Base-by-base conservation (phyloP, 108 stramenopile genomes). In the Pseudonitzschia delicatissima region DNA sequence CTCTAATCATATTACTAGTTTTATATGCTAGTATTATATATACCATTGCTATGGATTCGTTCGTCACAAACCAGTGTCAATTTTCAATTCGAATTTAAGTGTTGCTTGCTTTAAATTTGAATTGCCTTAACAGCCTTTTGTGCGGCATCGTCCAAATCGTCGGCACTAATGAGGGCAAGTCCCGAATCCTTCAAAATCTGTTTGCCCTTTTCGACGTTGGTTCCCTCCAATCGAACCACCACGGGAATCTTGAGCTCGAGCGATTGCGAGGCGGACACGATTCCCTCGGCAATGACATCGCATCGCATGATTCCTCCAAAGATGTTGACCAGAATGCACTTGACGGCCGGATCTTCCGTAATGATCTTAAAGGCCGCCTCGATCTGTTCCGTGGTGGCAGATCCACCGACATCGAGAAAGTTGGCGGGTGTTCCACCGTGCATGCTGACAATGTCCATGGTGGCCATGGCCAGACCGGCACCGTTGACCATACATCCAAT, bases 401-500 rank as follows among this genome's bases (percentile, higher is more conserved):
- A 73, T 6, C 86, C 83, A 4, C 86, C 89, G 12, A 94, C 93
- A 69, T 92, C 89, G 33, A 94, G 61, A 66, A 94, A 90, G 82
- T 90, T 90, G 26, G 90, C 93, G 4, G 93, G 87, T 21, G 74
- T 57, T 15, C 88, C 89, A 5, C 90, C 93, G 63, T 88, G 75
- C 57, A 88, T 77, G 68, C 81, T 78, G 62, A 94, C 86, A 62
- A 94, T 90, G 60, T 94, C 91, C 90, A 92, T 92, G 26, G 93
- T 94, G 33, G 86, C 67, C 93, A 94, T 94, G 68, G 93, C 88
- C 32, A 94, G 77, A 27, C 93, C 93, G 5, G 93, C 90, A 27
- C 93, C 93, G 68, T 94, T 94, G 35, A 92, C 90, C 90, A 95
- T 90, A 77, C 90, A 91, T 28, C 93, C 93, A 45, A 95, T 90